A percentile compares a stretch with the other conserved stretches of the same genome.
Evolutionary conservation across 176 grass and related monocot species (phyloP).

Genomic region (Chrysopogon serrulatus): DNA sequence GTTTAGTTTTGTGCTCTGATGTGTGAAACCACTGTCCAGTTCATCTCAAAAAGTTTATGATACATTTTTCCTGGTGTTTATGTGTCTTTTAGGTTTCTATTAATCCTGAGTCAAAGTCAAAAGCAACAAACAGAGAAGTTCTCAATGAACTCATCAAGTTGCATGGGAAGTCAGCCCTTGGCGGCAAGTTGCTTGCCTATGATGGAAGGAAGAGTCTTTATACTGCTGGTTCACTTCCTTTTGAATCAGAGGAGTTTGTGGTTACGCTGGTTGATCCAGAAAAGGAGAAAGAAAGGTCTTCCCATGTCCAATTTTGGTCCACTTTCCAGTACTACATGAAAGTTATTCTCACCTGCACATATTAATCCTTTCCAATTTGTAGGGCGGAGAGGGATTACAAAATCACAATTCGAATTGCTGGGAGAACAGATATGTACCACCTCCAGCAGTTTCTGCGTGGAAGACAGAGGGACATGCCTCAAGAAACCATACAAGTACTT

Average conservation of each 20-base stretch:
- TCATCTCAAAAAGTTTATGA: not conserved
- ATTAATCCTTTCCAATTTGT: not conserved
- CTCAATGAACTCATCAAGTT: constrained; percentile 56
- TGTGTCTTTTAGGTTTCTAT: constrained; percentile 49
- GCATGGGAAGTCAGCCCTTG: constrained; percentile 46
- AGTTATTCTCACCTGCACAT: not conserved
- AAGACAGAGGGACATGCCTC: constrained; percentile 62
- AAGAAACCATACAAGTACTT: constrained; percentile 77
- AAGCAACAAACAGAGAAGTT: constrained; percentile 48
- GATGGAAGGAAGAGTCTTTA: constrained; percentile 87
- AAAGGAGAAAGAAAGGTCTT: constrained; percentile 51
- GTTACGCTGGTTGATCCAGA: constrained; percentile 52
- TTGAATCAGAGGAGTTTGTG: constrained; percentile 55
- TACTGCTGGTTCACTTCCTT: constrained; percentile 74
- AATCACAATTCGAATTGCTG: constrained; percentile 61
- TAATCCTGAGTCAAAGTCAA: constrained; percentile 68
- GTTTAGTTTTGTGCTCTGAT: not conserved
- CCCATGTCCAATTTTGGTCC: not conserved
- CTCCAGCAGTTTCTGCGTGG: constrained; percentile 56
- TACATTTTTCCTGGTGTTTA: not conserved
- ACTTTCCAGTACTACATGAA: not conserved
- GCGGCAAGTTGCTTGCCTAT: constrained; percentile 54
- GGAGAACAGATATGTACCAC: constrained; percentile 51
- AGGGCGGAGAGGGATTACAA: constrained; percentile 63
- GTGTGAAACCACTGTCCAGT: not conserved